Conservation (phyloP, 2,329 filamentous ascomycete genomes). For the Tolypocladium nubicola region DNA sequence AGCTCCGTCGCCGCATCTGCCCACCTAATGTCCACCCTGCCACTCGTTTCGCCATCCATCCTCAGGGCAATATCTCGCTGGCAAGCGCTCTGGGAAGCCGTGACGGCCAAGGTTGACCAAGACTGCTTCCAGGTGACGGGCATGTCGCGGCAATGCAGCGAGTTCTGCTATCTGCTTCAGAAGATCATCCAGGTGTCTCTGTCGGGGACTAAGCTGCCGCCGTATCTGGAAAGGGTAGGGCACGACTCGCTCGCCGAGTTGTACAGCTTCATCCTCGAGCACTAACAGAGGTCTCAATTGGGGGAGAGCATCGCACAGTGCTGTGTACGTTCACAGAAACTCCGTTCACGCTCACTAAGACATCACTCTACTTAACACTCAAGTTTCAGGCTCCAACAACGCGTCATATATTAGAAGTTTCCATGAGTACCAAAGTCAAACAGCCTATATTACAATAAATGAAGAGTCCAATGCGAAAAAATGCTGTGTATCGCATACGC, state of each 20-base stretch:
- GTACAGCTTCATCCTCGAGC: neutral
- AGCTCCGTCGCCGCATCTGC: slow-evolving; percentile 1
- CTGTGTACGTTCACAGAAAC: too few relatives aligned
- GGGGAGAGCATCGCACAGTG: too few relatives aligned
- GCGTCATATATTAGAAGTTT: too few relatives aligned
- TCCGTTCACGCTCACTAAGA: neutral
- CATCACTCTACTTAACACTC: too few relatives aligned
- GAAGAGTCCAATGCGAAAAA: neutral
- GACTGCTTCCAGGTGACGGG: neutral
- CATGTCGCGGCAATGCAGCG: slow-evolving; percentile 4
- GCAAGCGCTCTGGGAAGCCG: slow-evolving; percentile 10
- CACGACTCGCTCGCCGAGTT: neutral
- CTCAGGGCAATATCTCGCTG: slow-evolving; percentile 9
- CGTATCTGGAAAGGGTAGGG: neutral
- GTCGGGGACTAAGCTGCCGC: neutral
- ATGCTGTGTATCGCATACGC: neutral
- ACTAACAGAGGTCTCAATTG: neutral
- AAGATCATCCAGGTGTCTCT: neutral
- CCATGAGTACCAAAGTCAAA: neutral
- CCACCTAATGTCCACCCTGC: slow-evolving; percentile 7
- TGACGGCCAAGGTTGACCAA: neutral
- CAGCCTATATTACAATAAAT: neutral
- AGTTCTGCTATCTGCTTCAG: neutral
- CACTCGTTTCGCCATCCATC: slow-evolving; percentile 2
- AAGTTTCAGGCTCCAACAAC: too few relatives aligned